These are phyloP conservation scores for bread wheat (Triticum aestivum) DNA, from an alignment of 176 grass and related monocot species.

Conservation along the genomic window IWGSC_CS_RefSeq_v2.1 NC_057805.1:509553125-509553624, in stretches of 20 bases:
- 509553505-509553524: constrained; percentile 47
- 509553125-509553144: too few species aligned
- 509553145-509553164: too few species aligned
- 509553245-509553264: not conserved
- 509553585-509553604: constrained; percentile 40
- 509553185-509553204: too few species aligned
- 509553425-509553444: constrained; percentile 46
- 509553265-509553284: not conserved
- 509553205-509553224: too few species aligned
- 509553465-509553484: constrained; percentile 95
- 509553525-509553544: not conserved
- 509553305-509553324: constrained; percentile 6
- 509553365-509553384: too few species aligned
- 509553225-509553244: too few species aligned
- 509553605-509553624: constrained; percentile 64
- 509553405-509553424: too few species aligned
- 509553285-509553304: not conserved
- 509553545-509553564: not conserved
- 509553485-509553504: constrained; percentile 79
- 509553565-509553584: not conserved
- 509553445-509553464: constrained; percentile 67
- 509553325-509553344: too few species aligned
- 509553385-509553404: too few species aligned
- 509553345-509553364: not conserved
- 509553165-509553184: too few species aligned